phyloP scores from a whole-genome alignment of 176 grass and related monocot species.

The Leersia perrieri region DNA sequence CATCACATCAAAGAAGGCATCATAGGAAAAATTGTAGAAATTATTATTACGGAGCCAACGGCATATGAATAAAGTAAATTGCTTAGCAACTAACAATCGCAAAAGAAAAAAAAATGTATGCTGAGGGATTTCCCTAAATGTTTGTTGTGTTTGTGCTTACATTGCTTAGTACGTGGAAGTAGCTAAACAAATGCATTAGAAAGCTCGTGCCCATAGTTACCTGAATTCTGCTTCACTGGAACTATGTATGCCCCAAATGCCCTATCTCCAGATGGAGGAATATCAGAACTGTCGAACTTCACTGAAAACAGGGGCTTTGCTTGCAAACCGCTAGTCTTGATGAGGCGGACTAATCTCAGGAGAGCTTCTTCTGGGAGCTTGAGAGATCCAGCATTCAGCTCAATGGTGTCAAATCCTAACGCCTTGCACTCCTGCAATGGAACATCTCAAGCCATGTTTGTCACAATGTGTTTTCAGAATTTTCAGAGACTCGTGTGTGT shows the following conservation, averaged over 20 bases:
- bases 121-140: background rate
- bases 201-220: conserved; percentile 21
- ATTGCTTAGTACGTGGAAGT: background rate
- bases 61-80: background rate
- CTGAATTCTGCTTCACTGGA: conserved; percentile 56
- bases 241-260: conserved; percentile 73
- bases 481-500: background rate
- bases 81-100: background rate
- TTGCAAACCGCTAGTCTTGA: conserved; percentile 62
- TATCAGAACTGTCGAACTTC: conserved; percentile 84
- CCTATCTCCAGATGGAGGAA: conserved; percentile 62
- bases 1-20: background rate
- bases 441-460: background rate
- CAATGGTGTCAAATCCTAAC: conserved; percentile 89
- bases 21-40: background rate
- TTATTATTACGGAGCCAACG: background rate
- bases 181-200: background rate
- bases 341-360: conserved; percentile 68
- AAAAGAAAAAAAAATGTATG: background rate
- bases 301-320: conserved; percentile 72
- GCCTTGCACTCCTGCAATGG: conserved; percentile 72
- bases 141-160: background rate
- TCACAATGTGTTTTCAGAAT: background rate
- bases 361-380: conserved; percentile 85
- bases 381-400: conserved; percentile 80